Conservation (phyloP, 371 early-diverging fungal species). For the Mortierella sp. region DNA sequence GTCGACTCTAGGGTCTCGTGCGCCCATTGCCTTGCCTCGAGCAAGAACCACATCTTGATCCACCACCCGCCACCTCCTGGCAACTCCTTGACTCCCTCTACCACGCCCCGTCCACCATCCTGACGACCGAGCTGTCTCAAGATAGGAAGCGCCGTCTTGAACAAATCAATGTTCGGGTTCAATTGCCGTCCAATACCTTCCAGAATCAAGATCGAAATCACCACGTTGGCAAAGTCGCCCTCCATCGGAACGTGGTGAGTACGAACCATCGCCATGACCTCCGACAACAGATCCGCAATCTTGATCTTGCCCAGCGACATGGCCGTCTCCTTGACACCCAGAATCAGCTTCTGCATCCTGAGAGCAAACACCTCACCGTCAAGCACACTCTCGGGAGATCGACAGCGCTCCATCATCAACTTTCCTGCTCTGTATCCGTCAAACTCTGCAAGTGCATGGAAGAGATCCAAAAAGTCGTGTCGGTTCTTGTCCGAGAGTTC, state of each 20-base stretch:
- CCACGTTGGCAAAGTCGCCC: slow-evolving; percentile 94
- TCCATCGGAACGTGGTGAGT: slow-evolving; percentile 93
- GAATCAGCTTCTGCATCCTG: slow-evolving; percentile 83
- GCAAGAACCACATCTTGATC: slow-evolving; percentile 83
- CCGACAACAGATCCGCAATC: slow-evolving; percentile 82
- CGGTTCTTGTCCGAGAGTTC: slow-evolving; percentile 80
- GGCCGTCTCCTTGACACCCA: slow-evolving; percentile 76
- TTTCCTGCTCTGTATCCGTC: slow-evolving; percentile 86
- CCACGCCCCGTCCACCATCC: slow-evolving; percentile 68
- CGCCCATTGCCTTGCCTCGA: slow-evolving; percentile 81
- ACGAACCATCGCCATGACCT: slow-evolving; percentile 89
- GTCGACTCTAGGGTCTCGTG: slow-evolving; percentile 53
- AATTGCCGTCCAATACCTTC: slow-evolving; percentile 96
- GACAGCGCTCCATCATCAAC: slow-evolving; percentile 91
- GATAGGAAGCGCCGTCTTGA: slow-evolving; percentile 86
- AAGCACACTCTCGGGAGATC: slow-evolving; percentile 79
- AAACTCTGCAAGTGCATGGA: slow-evolving; percentile 88
- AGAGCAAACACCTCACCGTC: slow-evolving; percentile 83
- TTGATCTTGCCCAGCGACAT: slow-evolving; percentile 85
- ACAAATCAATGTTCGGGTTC: slow-evolving; percentile 92
- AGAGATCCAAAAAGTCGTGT: slow-evolving; percentile 91
- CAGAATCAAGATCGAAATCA: slow-evolving; percentile 89
- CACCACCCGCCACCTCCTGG: slow-evolving; percentile 64
- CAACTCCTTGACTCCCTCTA: slow-evolving; percentile 68
- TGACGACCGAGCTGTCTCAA: slow-evolving; percentile 74